These are phyloP conservation scores for Chrysoporthe austroafricana DNA, from an alignment of 2,329 filamentous ascomycete genomes.

Conservation along the genomic window DNA sequence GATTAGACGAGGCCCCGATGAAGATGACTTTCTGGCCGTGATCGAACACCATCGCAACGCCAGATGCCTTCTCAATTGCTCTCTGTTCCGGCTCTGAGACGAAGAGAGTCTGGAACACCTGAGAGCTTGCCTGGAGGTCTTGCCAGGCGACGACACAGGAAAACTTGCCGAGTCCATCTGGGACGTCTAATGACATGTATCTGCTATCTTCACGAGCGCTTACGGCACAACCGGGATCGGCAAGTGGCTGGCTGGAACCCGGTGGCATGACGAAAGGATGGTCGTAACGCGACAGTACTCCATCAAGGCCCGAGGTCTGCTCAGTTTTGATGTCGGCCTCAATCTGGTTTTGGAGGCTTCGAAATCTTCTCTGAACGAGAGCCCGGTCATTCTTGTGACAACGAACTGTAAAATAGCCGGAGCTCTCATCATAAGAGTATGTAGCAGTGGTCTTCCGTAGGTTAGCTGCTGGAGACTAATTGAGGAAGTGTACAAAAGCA, in stretches of 20 bases:
- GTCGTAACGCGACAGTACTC: not conserved
- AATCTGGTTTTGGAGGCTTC: conserved; percentile 12
- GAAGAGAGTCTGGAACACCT: not conserved
- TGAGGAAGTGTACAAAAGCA: not conserved
- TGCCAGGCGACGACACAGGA: conserved; percentile 5
- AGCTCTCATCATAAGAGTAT: conserved; percentile 32
- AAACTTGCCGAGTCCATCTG: not conserved
- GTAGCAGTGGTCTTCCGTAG: conserved; percentile 28
- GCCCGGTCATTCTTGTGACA: conserved; percentile 21
- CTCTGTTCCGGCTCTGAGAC: conserved; percentile 1
- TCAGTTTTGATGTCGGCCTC: conserved; percentile 42
- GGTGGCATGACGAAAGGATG: conserved; percentile 2
- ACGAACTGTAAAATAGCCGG: conserved; percentile 13
- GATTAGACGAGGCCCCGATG: conserved; percentile 8
- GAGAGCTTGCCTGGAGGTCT: conserved; percentile 8
- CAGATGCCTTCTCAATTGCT: conserved; percentile 2
- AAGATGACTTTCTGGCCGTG: conserved; percentile 16
- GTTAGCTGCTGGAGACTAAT: not conserved
- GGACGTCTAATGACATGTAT: not conserved
- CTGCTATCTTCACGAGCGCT: not conserved
- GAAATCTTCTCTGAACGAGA: conserved; percentile 11
- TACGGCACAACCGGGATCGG: not conserved
- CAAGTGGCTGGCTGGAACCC: not conserved
- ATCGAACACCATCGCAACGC: conserved; percentile 5
- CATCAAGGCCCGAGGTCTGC: too few species aligned